These are phyloP conservation scores for Trichoderma semiorbis DNA, from an alignment of 2,329 filamentous ascomycete genomes.

Conservation along the genomic window DNA sequence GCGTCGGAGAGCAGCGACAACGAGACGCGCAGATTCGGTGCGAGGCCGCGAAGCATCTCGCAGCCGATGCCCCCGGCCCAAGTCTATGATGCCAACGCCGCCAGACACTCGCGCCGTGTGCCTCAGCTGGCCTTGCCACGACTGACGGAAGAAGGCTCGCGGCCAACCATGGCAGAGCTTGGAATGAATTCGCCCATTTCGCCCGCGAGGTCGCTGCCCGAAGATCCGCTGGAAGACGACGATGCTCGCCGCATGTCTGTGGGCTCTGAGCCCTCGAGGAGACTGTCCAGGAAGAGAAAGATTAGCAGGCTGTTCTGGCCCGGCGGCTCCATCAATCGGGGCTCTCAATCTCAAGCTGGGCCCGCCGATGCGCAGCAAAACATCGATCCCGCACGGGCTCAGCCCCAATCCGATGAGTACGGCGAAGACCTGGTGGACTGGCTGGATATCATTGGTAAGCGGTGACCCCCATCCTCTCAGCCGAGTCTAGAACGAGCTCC, in stretches of 20 bases:
- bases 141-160: conserved; percentile 38
- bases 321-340: conserved; percentile 19
- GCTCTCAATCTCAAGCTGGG: not conserved
- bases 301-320: conserved; percentile 31
- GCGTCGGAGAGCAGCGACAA: not conserved
- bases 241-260: not conserved
- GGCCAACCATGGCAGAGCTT: conserved; percentile 37
- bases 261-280: conserved; percentile 11
- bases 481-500: not conserved
- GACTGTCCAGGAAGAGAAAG: conserved; percentile 23
- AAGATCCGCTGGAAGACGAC: conserved; percentile 7
- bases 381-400: not conserved
- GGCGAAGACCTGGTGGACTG: conserved; percentile 39
- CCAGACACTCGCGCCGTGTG: conserved; percentile 30
- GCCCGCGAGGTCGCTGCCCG: conserved; percentile 29
- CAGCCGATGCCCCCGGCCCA: conserved; percentile 29
- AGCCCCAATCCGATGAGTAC: conserved; percentile 32
- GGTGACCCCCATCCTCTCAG: not conserved
- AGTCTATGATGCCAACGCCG: conserved; percentile 22
- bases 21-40: not conserved
- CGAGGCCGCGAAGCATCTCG: conserved; percentile 35
- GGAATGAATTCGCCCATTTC: conserved; percentile 26
- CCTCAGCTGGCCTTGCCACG: conserved; percentile 37
- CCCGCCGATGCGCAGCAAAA: not conserved
- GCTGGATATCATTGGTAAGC: conserved; percentile 39